phyloP scores from a whole-genome alignment of 495 filamentous ascomycete species.

The Cercophora newfieldiana region DNA sequence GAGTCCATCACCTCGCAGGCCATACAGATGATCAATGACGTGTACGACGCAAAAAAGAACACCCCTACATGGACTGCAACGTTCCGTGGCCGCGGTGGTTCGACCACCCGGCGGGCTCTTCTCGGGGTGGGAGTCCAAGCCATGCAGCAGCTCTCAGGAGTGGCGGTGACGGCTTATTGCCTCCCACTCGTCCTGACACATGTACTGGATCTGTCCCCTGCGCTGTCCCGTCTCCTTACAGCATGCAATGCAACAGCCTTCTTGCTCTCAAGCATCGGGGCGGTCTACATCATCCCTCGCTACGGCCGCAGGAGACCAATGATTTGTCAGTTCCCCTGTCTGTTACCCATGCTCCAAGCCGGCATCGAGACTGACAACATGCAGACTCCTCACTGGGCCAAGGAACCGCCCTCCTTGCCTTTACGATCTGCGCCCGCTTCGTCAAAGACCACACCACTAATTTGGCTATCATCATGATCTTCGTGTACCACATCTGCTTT shows the following conservation, averaged over 20 bases:
- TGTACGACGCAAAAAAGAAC: background rate
- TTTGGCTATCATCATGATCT: slow-evolving; percentile 50
- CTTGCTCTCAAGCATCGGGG: slow-evolving; percentile 46
- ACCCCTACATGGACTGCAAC: slow-evolving; percentile 9
- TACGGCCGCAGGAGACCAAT: slow-evolving; percentile 58
- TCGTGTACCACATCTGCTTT: slow-evolving; percentile 50
- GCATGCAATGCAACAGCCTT: slow-evolving; percentile 32
- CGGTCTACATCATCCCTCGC: slow-evolving; percentile 48
- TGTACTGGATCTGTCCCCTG: slow-evolving; percentile 33
- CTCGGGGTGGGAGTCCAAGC: slow-evolving; percentile 33
- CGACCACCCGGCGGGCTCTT: slow-evolving; percentile 26
- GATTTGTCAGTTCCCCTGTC: slow-evolving; percentile 37
- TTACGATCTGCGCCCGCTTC: background rate
- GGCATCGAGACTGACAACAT: background rate
- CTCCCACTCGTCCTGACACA: slow-evolving; percentile 43
- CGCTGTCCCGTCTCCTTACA: slow-evolving; percentile 26
- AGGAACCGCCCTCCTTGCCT: background rate
- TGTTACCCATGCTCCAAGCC: background rate
- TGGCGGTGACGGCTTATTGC: slow-evolving; percentile 38
- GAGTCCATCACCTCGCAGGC: slow-evolving; percentile 23
- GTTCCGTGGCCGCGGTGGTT: slow-evolving; percentile 19
- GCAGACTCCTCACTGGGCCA: background rate
- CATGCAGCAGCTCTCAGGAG: slow-evolving; percentile 29
- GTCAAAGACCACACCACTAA: background rate
- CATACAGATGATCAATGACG: background rate